These are phyloP conservation scores for Paramecium caudatum DNA, from an alignment of 73 alveolate species.

Conservation along the genomic window DNA sequence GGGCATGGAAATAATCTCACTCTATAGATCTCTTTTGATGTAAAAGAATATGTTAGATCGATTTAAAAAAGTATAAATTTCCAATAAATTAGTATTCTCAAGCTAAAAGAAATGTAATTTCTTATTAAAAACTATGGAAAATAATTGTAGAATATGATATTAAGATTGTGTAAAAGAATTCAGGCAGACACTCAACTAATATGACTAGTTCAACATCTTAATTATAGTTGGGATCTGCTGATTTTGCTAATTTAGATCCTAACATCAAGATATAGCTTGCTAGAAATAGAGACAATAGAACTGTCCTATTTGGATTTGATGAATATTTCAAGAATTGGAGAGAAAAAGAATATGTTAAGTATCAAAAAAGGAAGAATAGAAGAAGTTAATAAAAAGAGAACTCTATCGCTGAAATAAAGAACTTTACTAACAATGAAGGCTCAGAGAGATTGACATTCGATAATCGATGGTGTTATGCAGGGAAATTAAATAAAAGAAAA, in stretches of 20 bases:
- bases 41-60: slow-evolving; percentile 17
- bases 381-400: no score
- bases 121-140: background rate
- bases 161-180: background rate
- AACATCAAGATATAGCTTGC: background rate
- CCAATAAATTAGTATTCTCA: background rate
- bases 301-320: no score
- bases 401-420: no score
- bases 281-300: slow-evolving; percentile 5
- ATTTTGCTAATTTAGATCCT: background rate
- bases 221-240: background rate
- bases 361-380: no score
- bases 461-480: slow-evolving; percentile 5
- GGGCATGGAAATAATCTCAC: background rate
- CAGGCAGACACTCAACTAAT: background rate
- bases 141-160: no score
- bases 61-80: background rate
- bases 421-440: no score
- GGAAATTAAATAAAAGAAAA: slow-evolving; percentile 7
- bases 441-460: no score
- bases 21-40: background rate
- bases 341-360: no score
- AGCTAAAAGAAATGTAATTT: background rate
- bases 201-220: background rate
- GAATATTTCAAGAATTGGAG: no score